Conservation (phyloP, 805 yeast genomes). For the Blastobotrys terrestris region DNA sequence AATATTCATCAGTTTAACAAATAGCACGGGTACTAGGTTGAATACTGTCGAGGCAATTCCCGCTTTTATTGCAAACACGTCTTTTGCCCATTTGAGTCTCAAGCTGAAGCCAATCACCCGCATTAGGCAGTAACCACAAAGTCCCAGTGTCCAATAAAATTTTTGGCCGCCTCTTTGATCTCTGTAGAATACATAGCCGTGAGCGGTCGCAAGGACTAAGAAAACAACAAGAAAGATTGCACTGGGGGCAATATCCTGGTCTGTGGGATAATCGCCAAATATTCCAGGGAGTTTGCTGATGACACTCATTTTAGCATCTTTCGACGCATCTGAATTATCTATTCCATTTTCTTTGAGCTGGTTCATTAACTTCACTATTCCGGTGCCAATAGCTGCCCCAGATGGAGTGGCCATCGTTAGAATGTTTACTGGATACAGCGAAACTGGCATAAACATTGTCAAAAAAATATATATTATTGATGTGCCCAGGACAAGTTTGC, state of each 20-base stretch:
- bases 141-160: conserved; percentile 50
- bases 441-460: neutral
- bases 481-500: no score
- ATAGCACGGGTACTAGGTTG: conserved; percentile 50
- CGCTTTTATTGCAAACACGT: conserved; percentile 38
- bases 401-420: conserved; percentile 1
- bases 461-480: no score
- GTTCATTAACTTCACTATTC: neutral
- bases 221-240: conserved; percentile 53
- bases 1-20: conserved; percentile 53
- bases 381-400: conserved; percentile 6
- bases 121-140: conserved; percentile 46
- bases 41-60: conserved; percentile 58
- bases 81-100: conserved; percentile 55
- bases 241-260: conserved; percentile 52
- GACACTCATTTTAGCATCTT: neutral
- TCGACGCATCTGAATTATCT: neutral
- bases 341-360: neutral
- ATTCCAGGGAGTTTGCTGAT: conserved; percentile 26
- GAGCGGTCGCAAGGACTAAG: conserved; percentile 42
- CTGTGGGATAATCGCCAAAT: conserved; percentile 59
- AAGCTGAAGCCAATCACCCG: conserved; percentile 54
- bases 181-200: conserved; percentile 40
- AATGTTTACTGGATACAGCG: neutral
- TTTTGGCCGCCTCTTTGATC: conserved; percentile 53